Evolutionary conservation across 176 grass and related monocot genomes (phyloP).

Genomic region (Musa itinerans): DNA sequence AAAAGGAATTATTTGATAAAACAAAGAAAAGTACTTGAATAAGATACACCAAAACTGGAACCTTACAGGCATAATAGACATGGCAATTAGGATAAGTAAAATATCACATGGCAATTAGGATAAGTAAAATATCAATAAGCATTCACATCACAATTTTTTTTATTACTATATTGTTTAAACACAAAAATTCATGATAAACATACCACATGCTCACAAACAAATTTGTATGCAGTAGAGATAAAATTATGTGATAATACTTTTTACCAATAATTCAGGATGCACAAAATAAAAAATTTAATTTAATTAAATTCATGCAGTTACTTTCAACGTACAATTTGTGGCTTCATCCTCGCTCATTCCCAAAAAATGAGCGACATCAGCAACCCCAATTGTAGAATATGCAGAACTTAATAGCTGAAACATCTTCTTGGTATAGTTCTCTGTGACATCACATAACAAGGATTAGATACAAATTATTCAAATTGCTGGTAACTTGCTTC

Average conservation of each 20-base stretch:
- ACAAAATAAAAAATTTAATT: not conserved
- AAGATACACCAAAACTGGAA: no score
- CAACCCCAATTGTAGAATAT: slow-evolving; percentile 68
- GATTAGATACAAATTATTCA: not conserved
- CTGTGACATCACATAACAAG: slow-evolving; percentile 30
- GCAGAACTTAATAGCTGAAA: slow-evolving; percentile 78
- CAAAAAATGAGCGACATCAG: slow-evolving; percentile 70
- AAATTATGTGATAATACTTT: not conserved
- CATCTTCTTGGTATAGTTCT: slow-evolving; percentile 91
- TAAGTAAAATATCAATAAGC: no score
- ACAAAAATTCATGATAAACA: not conserved
- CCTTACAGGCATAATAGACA: no score
- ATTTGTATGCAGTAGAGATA: not conserved
- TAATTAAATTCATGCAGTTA: no score
- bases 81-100: no score
- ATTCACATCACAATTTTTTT: no score
- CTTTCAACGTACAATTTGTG: slow-evolving; percentile 58
- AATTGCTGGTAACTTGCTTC: not conserved
- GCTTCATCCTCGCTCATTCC: slow-evolving; percentile 81
- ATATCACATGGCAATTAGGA: no score
- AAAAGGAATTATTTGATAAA: no score
- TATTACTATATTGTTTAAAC: no score
- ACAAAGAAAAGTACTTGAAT: no score
- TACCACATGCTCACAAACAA: not conserved
- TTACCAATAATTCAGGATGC: not conserved